Evolutionary conservation across 805 yeast genomes (phyloP), one percentile per base, ranked within the genome.

Genomic region (Saccharomyces jurei): DNA sequence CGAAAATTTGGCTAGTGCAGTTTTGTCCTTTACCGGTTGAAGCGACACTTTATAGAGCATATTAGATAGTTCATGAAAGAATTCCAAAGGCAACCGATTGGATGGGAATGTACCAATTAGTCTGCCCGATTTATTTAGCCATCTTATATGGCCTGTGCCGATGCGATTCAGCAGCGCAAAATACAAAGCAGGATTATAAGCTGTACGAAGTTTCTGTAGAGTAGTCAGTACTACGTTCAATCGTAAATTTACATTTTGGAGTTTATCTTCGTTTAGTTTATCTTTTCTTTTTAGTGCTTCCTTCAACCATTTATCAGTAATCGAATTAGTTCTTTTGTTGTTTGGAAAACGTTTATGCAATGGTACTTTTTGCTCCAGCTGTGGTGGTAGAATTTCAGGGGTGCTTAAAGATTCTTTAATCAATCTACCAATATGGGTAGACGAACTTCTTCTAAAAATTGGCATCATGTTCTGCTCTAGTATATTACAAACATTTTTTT

Each of bases 41-140:
- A 57, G 46, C 13, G 65, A 53, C 50, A 57, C 47, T 21, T 56
- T 58, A 50, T 59, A 56, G 13, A 66, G 52, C 70, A 65, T 65
- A 21, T 53, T 57, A 17, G 66, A 58, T 2, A 65, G 44, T 51
- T 64, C 68, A 52, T 63, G 57, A 50, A 59, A 65, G 31, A 67
- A 58, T 53, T 65, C 70, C 11, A 58, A 50, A 6, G 71, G 71
- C 6, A 58, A 17, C 22, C 50, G 26, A 21, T 46, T 52, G 3
- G 49, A 46, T 22, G 44, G 46, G 6, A 46, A 41, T 13, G 36
- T 36, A 8, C 36, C 41, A 29, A 58, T 51, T n/a, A 8, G 46
- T 27, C 53, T 54, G 3, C 60, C 58, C 6, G 51, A 52, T 22
- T 50, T 54, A n/a, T 60, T 53, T 5, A 63, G 41, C 71, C 71